Percentiles rank a stretch among this genome's conserved stretches.
phyloP scores from a whole-genome alignment of 176 grass and related monocot species.

The Saccharum spontaneum region DNA sequence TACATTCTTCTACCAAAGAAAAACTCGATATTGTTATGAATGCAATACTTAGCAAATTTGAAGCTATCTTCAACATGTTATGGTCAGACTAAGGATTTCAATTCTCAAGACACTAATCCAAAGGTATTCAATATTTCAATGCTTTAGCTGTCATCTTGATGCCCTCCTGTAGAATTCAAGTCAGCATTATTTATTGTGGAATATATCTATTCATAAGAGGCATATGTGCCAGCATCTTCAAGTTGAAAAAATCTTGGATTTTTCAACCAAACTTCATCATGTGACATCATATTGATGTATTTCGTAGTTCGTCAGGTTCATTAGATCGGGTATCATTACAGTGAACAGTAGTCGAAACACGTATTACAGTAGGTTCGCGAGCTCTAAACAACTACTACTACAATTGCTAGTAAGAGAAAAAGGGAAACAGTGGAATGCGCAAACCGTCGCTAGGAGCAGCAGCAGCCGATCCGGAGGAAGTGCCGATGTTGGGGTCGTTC shows the following conservation, averaged over 20 bases:
- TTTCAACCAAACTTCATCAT: too few species aligned
- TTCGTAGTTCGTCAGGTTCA: too few species aligned
- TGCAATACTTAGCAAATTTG: constrained; percentile 1
- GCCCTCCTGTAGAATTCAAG: constrained; percentile 2
- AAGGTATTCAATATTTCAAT: constrained; percentile 15
- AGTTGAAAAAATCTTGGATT: constrained; percentile 7
- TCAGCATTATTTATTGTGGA: not conserved
- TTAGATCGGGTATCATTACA: too few species aligned
- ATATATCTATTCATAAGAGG: constrained; percentile 13
- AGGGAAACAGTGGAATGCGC: too few species aligned
- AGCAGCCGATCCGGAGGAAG: too few species aligned
- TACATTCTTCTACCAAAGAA: not conserved
- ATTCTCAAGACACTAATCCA: not conserved
- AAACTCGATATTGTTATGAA: not conserved
- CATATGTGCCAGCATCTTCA: constrained; percentile 4
- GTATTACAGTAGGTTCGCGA: too few species aligned
- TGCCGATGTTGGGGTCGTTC: too few species aligned
- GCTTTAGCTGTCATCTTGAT: constrained; percentile 11
- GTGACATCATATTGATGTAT: too few species aligned
- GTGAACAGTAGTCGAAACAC: too few species aligned
- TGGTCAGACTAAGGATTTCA: not conserved
- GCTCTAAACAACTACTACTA: too few species aligned
- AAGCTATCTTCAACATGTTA: not conserved
- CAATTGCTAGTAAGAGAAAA: too few species aligned
- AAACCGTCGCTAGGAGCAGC: too few species aligned